Evolutionary conservation across 225 moss, liverwort and hornwort genomes (phyloP), one percentile per base, ranked within the genome.

Genomic region (Bryum argenteum): DNA sequence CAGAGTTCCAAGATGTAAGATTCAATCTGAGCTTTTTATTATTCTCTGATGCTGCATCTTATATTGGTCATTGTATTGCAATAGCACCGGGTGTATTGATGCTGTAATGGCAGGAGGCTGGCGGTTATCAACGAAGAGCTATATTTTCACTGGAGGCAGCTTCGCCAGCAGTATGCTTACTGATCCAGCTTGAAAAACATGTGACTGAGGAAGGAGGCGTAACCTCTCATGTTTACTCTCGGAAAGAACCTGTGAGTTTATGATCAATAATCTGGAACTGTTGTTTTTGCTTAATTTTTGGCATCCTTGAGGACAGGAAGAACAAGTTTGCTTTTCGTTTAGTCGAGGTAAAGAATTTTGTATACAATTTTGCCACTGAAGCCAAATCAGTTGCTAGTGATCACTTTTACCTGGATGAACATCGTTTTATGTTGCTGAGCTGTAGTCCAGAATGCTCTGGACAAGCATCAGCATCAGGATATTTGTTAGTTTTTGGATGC

Each of bases 141-240:
- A 67, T 96, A 45, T 96, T 96, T 86, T 81, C 93, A 10, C 76
- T 96, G 11, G 96, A 96, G 87, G 65, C 90, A 74, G 90, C 90
- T 11, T 84, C 91, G 12, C 83, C 90, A 59, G 83, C 96, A 61
- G 79, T 96, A 37, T 96, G 96, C 80, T 79, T 96, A 58, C 77
- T 96, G 41, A 75, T 96, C 63, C 96, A 96, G 81, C 90, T 96
- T 69, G 96, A 96, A 80, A 96, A 96, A 76, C 96, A 96, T 89
- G 93, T 90, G 68, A 96, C 93, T 19, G 96, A 96, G 75, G 96
- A 96, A 85, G 91, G 93, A 73, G 96, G 96, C 73, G 96, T 96
- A 38, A 93, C 91, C 9, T 82, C 93, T 81, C 87, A 91, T 77
- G 96, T 96, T 66, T 96, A 96, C 78, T 84, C 96, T 10, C 91